Evolutionary conservation across 2,329 filamentous ascomycete species (phyloP).

Genomic region (Corynespora cassiicola): DNA sequence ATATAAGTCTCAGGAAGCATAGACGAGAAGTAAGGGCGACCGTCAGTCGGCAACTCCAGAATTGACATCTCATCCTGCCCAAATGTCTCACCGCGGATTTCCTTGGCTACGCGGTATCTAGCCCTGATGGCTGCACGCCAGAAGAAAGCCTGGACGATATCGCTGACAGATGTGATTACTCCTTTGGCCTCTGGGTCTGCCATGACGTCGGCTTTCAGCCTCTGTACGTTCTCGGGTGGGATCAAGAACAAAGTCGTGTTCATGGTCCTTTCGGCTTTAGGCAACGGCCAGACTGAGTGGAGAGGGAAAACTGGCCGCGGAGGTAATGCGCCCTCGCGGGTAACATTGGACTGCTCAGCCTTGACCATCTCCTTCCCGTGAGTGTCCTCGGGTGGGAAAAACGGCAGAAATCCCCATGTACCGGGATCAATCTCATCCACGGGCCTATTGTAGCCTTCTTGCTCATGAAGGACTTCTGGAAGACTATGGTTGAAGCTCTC

Average conservation of each 20-base stretch:
- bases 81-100: constrained; percentile 16
- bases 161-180: constrained; percentile 39
- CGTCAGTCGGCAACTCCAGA: constrained; percentile 43
- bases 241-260: constrained; percentile 42
- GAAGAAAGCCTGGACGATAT: constrained; percentile 50
- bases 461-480: constrained; percentile 24
- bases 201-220: constrained; percentile 37
- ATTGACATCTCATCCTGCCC: constrained; percentile 17
- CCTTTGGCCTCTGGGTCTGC: constrained; percentile 28
- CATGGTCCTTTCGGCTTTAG: constrained; percentile 31
- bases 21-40: constrained; percentile 33
- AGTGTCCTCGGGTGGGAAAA: constrained; percentile 15
- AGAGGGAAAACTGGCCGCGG: constrained; percentile 30
- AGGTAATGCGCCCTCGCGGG: not conserved
- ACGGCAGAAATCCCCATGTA: constrained; percentile 26
- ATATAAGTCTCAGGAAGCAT: constrained; percentile 32
- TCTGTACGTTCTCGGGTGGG: constrained; percentile 30
- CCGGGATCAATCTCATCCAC: constrained; percentile 20
- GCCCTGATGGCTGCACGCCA: constrained; percentile 47
- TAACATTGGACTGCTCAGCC: not conserved
- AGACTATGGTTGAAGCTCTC: constrained; percentile 30
- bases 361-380: constrained; percentile 9
- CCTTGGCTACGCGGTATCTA: constrained; percentile 40
- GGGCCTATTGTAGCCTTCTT: constrained; percentile 19
- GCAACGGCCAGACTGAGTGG: constrained; percentile 34